phyloP scores from a whole-genome alignment of 768 basidiomycete genomes.

The Russula lepida region DNA sequence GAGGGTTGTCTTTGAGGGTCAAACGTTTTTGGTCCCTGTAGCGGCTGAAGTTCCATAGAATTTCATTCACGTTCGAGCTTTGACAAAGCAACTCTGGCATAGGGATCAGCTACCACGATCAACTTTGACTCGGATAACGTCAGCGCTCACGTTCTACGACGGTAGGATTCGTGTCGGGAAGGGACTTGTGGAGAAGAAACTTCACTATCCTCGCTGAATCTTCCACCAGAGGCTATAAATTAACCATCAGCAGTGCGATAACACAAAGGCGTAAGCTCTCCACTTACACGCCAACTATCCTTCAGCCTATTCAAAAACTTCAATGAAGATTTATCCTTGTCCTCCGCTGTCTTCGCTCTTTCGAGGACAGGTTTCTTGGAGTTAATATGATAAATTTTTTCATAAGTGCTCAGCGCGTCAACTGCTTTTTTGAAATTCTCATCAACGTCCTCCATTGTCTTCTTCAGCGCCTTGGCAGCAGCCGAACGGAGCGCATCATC shows the following conservation, averaged over 20 bases:
- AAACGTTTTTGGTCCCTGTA: not conserved
- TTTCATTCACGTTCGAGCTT: not conserved
- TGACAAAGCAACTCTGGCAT: not conserved
- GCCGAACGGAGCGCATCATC: not conserved
- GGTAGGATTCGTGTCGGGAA: not conserved
- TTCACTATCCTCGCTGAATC: not conserved
- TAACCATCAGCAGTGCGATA: not conserved
- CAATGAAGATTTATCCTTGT: not conserved
- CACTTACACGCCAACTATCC: not conserved
- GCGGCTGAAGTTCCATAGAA: slow-evolving; percentile 15
- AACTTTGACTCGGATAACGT: not conserved
- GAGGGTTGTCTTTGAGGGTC: slow-evolving; percentile 5
- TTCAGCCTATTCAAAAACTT: not conserved
- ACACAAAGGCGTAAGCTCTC: not conserved
- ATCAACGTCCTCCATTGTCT: not conserved
- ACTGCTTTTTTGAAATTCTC: not conserved
- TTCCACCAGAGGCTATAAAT: not conserved
- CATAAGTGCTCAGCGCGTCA: not conserved
- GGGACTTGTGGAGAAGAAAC: not conserved
- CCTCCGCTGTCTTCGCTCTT: too few relatives aligned
- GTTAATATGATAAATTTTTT: too few relatives aligned
- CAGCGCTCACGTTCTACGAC: not conserved
- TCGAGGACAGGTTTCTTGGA: too few relatives aligned
- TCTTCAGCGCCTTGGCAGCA: not conserved
- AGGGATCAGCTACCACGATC: not conserved